Base-by-base conservation (phyloP, 345 rosid species). In the Zanthoxylum bungeanum region DNA sequence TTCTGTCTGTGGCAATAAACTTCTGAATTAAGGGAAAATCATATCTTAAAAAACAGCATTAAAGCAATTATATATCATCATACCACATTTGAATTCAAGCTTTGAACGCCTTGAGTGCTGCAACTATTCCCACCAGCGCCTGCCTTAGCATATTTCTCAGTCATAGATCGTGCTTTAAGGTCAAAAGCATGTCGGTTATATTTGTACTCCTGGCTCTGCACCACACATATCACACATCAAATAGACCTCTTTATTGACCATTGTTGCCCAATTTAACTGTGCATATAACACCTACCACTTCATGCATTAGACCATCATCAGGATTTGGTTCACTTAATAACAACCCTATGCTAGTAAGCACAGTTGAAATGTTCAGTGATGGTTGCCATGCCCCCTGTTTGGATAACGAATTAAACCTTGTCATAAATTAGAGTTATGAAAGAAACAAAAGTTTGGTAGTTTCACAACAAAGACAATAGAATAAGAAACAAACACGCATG, bases 311-410 rank as follows among this genome's bases (percentile, higher is more conserved):
- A 4, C 95, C 97, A 53, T 89, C 98, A 78, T 89, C 97, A 0
- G 95, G 93, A 70, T 93, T 88, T 25, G 97, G 98, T 79, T 91
- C 98, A 61, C 84, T 78, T 16, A 93, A 78, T 70, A 91, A 75
- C 76, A 93, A 75, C 52, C 95, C 78, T 21, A 93, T 84, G 74
- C 95, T 93, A 14, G 78, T 86, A 50, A 93, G 73, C 50, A 89
- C 92, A 4, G 93, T 88, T 17, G 97, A 93, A 72, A 93, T 85
- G 66, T 93, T 93, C 83, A 91, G 61, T 3, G 98, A 93, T 33
- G 97, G 97, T 71, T 91, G 97, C 98, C 95, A 89, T 21, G 94
- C 91, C 30, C 98, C 95, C 97, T 93, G 83, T 66, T 69, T 58
- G 47, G 9, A 69, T 24, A 28, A 60, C 7, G 80, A 73, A 39